Evolutionary conservation across 352 stramenopile genomes (phyloP).

Genomic region (Saprolegnia diclina): DNA sequence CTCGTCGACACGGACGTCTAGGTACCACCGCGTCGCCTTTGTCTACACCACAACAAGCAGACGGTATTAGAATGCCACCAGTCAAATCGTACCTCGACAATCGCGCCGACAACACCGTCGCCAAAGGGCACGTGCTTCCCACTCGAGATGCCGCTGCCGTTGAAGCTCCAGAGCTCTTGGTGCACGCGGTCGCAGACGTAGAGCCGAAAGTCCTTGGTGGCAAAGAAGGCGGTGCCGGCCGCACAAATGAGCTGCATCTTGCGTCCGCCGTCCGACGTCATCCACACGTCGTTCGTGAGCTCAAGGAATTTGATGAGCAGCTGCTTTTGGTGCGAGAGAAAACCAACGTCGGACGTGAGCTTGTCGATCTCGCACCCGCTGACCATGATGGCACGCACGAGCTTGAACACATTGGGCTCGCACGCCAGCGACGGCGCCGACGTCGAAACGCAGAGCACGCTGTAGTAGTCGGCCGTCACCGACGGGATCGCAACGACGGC

Average conservation of each 20-base stretch:
- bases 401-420: conserved; percentile 11
- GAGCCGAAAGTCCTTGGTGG: conserved; percentile 58
- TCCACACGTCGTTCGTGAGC: conserved; percentile 4
- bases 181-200: conserved; percentile 76
- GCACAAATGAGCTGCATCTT: conserved; percentile 64
- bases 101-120: conserved; percentile 65
- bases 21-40: neutral
- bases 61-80: conserved; percentile 73
- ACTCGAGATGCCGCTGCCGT: conserved; percentile 62
- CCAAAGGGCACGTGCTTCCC: conserved; percentile 65
- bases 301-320: neutral
- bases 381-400: conserved; percentile 6
- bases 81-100: conserved; percentile 61
- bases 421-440: neutral
- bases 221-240: conserved; percentile 59
- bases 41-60: conserved; percentile 46
- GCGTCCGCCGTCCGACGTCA: neutral
- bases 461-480: neutral
- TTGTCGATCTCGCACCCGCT: conserved; percentile 9
- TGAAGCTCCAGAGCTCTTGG: conserved; percentile 65
- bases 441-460: neutral
- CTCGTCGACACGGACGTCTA: neutral
- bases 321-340: neutral
- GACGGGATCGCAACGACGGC: neutral
- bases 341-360: neutral